Base-by-base conservation (phyloP, 2,329 filamentous ascomycete genomes). In the Aspergillus vadensis region DNA sequence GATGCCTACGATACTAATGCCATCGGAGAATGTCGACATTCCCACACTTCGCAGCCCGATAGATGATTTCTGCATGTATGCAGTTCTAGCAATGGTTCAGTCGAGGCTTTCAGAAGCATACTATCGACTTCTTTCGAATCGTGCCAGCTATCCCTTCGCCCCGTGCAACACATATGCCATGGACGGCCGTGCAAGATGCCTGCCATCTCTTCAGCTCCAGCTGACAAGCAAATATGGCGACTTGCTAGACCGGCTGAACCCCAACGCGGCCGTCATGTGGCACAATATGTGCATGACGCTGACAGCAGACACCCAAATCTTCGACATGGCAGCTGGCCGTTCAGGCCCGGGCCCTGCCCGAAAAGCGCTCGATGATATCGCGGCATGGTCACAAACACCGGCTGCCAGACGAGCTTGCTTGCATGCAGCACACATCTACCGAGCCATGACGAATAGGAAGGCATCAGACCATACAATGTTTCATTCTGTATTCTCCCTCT, bases 401-500 rank as follows among this genome's bases (percentile, higher is more conserved):
- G 78, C 81, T 8, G 81, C 82, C 17, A 71, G 82, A 51, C 71
- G 82, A 39, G 79, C 82, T 0, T 81, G 81, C 39, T 70, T 85
- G 0, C 82, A 85, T 61, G 82, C 82, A 4, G 81, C 81, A 0
- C 82, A 84, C 49, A 82, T 81, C 6, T 84, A 80, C 69, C 82
- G 80, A 61, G 67, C 80, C 8, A 79, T 84, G 66, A 78, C 77
- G 17, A 81, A 83, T 59, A 78, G 82, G 49, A 81, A 82, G 64
- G 80, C 82, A 2, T 82, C 80, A 0, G 82, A 84, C 55, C 80
- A 82, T 27, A 79, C 81, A 25, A 82, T 79, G 44, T 81, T 83
- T 23, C 81, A 83, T 62, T 81, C 79, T 7, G 77, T 81, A 2
- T 76, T 80, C 6, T 79, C 81, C 0, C 72, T 84, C 0, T 85